phyloP scores from a whole-genome alignment of 257 asterid species.

The Plantago ovata region DNA sequence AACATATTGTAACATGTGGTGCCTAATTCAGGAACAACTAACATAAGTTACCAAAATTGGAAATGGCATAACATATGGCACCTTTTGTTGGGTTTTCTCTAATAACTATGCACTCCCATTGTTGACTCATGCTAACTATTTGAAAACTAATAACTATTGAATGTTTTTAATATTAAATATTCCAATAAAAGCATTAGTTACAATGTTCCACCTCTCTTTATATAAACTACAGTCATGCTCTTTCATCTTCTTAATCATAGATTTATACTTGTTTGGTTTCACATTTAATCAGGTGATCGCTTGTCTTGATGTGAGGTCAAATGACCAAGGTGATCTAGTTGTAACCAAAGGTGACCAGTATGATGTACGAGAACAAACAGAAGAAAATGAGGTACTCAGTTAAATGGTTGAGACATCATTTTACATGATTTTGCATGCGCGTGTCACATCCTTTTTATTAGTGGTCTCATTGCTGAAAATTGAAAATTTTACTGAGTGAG shows the following conservation, averaged over 20 bases:
- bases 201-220: not conserved
- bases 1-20: too few relatives aligned
- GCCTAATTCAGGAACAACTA: too few relatives aligned
- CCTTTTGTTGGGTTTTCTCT: too few relatives aligned
- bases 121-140: too few relatives aligned
- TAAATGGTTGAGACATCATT: not conserved
- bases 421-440: not conserved
- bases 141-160: not conserved
- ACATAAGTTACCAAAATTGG: too few relatives aligned
- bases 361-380: constrained; percentile 78
- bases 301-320: constrained; percentile 96
- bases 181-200: not conserved
- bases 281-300: constrained; percentile 77
- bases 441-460: too few relatives aligned
- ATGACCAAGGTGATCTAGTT: constrained; percentile 87
- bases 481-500: too few relatives aligned
- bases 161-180: not conserved
- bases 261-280: constrained; percentile 13
- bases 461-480: too few relatives aligned
- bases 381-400: constrained; percentile 69
- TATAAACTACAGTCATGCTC: not conserved
- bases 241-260: not conserved
- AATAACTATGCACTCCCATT: too few relatives aligned
- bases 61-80: too few relatives aligned
- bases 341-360: constrained; percentile 99